A percentile compares a stretch with the other conserved stretches of the same genome.
These are phyloP conservation scores for Isatis tinctoria DNA, from an alignment of 345 rosid genomes.

Conservation along the genomic window DNA sequence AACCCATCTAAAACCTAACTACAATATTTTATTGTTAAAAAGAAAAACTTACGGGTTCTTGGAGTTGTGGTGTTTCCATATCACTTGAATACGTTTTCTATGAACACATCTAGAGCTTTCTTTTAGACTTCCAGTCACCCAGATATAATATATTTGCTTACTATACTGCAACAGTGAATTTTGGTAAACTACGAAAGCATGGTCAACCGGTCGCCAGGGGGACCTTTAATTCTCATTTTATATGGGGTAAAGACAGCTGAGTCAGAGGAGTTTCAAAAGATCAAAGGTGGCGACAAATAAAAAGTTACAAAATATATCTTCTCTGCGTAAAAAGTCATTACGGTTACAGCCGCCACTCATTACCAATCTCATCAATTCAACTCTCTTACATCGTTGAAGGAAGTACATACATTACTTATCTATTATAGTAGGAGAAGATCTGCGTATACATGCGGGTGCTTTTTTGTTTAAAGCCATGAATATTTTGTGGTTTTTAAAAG, in stretches of 20 bases:
- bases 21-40: background rate
- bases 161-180: background rate
- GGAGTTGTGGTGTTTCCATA: background rate
- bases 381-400: background rate
- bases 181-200: background rate
- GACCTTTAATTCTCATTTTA: background rate
- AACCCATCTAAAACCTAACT: background rate
- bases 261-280: background rate
- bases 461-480: no score
- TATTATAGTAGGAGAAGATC: no score
- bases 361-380: background rate
- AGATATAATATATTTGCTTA: background rate
- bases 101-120: background rate
- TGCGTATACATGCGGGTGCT: no score
- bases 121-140: background rate
- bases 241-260: background rate
- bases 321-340: background rate
- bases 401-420: no score
- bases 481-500: no score
- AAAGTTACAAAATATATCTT: slow-evolving; percentile 3
- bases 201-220: background rate
- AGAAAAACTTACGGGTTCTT: background rate
- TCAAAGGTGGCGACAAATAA: slow-evolving; percentile 14
- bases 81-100: background rate
- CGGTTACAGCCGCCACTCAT: slow-evolving; percentile 5